These are phyloP conservation scores for Lagerstroemia speciosa DNA, from an alignment of 345 rosid genomes.

Conservation along the genomic window DNA sequence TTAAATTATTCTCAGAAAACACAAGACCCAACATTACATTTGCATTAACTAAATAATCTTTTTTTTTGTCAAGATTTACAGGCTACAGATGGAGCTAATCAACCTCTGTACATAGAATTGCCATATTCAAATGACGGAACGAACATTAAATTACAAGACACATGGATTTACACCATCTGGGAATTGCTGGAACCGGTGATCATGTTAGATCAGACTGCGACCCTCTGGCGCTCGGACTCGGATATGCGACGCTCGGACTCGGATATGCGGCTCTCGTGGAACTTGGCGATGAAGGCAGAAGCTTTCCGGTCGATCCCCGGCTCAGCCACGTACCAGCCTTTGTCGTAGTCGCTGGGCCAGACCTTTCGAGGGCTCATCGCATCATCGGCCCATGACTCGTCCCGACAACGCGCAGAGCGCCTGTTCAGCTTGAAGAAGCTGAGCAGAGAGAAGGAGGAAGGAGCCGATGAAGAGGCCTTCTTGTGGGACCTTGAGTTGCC, in stretches of 20 bases:
- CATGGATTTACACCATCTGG: background rate
- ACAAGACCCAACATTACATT: background rate
- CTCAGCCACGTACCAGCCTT: slow-evolving; percentile 28
- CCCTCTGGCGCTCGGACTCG: background rate
- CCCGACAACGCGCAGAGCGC: slow-evolving; percentile 1
- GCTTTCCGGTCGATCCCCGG: slow-evolving; percentile 51
- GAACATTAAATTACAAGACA: background rate
- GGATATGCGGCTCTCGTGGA: slow-evolving; percentile 19
- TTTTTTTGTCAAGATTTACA: background rate
- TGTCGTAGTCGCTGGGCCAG: slow-evolving; percentile 43
- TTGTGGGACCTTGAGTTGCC: background rate
- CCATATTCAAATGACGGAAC: background rate
- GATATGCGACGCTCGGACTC: slow-evolving; percentile 7
- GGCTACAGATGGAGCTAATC: background rate
- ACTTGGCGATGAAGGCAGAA: slow-evolving; percentile 36
- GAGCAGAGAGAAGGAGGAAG: background rate
- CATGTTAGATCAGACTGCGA: background rate
- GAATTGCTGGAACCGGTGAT: background rate
- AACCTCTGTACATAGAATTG: background rate
- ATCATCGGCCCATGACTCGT: slow-evolving; percentile 18
- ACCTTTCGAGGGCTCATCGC: slow-evolving; percentile 21
- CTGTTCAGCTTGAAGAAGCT: slow-evolving; percentile 2
- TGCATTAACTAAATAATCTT: too few relatives aligned
- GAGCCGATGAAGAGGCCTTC: slow-evolving; percentile 4
- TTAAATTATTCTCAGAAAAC: too few relatives aligned